Evolutionary conservation across 2,329 filamentous ascomycete genomes (phyloP), one percentile per base, ranked within the genome.

Genomic region (Karstenula rhodostoma): DNA sequence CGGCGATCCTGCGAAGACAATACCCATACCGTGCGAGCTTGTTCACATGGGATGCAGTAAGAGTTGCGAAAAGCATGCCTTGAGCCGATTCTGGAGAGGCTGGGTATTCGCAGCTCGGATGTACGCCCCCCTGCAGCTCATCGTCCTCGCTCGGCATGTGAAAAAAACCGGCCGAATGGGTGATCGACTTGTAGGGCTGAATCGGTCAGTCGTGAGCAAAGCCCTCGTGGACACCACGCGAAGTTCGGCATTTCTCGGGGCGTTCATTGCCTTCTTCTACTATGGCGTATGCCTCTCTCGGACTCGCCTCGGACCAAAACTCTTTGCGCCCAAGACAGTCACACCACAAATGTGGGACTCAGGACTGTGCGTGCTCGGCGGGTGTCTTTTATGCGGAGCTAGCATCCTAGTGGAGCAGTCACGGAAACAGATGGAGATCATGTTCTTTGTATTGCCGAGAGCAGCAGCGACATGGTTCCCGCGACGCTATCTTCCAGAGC

Each of bases 251-350:
- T 95, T 96, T 74, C 84, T 96, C 1, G 91, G 88, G 3, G 80
- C 87, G 0, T 96, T 94, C 76, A 90, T 96, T 65, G 82, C 87
- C 0, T 80, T 93, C 12, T 95, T 94, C 75, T 96, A 94, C 80
- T 96, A 96, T 74, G 89, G 90, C 29, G 90, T 96, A 3, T 96
- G 93, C 73, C 86, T 96, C 0, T 83, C 87, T 6, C 86, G 93
- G 47, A 93, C 89, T 1, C 85, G 91, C 32, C 62, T 95, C 7
- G 92, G 92, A 0, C 93, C 93, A 0, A 85, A 75, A 35, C 23
- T 94, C 13, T 79, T 94, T 25, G 85, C 87, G n/a, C 80, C 73
- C 19, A 83, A 86, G 61, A 76, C 75, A 0, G 72, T 85, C 25
- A 83, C 82, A 32, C 83, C 84, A 6, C 77, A 83, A 73, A 85